These are phyloP conservation scores for Exserohilum rostratum DNA, from an alignment of 2,329 filamentous ascomycete species.

Conservation along the genomic window DNA sequence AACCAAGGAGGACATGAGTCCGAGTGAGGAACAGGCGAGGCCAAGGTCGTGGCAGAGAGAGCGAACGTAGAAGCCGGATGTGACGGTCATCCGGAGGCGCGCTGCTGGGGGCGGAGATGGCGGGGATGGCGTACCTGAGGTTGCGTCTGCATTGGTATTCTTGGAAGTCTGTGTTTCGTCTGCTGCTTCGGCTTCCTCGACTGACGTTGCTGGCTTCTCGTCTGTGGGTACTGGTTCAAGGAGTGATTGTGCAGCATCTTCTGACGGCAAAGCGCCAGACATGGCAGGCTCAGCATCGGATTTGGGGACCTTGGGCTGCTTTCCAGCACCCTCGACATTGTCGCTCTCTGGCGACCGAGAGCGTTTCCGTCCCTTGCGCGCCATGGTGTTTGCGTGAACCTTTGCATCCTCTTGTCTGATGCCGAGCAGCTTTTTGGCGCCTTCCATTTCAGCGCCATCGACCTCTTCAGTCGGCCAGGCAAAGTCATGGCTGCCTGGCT, in stretches of 20 bases:
- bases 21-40: conserved; percentile 78
- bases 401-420: conserved; percentile 42
- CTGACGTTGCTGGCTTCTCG: not conserved
- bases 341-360: conserved; percentile 23
- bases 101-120: conserved; percentile 66
- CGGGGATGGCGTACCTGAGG: not conserved
- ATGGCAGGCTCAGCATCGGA: conserved; percentile 40
- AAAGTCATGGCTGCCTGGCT: conserved; percentile 79
- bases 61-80: conserved; percentile 95
- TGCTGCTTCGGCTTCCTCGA: not conserved
- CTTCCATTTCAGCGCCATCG: conserved; percentile 72
- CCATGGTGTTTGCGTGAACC: conserved; percentile 20
- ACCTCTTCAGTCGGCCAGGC: conserved; percentile 82
- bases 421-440: conserved; percentile 71
- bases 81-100: conserved; percentile 86
- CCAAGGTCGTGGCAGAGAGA: conserved; percentile 93
- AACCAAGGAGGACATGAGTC: conserved; percentile 82
- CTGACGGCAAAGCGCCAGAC: conserved; percentile 39
- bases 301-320: conserved; percentile 32
- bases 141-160: not conserved
- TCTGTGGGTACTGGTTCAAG: not conserved
- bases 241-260: conserved; percentile 5
- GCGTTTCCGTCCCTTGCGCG: conserved; percentile 37
- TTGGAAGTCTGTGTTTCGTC: not conserved
- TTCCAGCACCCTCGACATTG: conserved; percentile 19